These are phyloP conservation scores for Arctostaphylos glauca DNA, from an alignment of 148 eudicot genomes.

Conservation along the genomic window DNA sequence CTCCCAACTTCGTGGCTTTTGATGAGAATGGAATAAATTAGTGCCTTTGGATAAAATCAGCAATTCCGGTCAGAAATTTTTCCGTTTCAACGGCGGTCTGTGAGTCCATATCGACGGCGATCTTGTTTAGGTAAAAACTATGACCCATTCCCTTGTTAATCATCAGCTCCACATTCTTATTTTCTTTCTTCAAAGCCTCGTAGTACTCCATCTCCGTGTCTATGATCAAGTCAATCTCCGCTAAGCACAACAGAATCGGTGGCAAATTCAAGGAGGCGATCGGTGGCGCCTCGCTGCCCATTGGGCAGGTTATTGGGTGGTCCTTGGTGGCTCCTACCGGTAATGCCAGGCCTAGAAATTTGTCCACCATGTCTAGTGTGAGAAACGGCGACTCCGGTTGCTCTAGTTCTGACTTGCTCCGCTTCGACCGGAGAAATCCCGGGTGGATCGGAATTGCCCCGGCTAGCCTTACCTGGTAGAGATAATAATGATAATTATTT, in stretches of 20 bases:
- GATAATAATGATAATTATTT: neutral
- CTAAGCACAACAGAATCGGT: constrained; percentile 58
- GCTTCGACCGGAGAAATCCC: constrained; percentile 48
- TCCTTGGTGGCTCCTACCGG: constrained; percentile 72
- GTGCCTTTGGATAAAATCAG: constrained; percentile 48
- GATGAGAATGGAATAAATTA: no score
- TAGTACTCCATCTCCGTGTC: constrained; percentile 81
- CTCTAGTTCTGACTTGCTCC: constrained; percentile 77
- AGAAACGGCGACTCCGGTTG: constrained; percentile 71
- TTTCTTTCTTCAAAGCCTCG: constrained; percentile 58
- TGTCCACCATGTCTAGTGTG: constrained; percentile 79
- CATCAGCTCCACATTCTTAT: constrained; percentile 56
- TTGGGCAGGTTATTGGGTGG: constrained; percentile 72
- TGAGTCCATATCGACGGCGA: constrained; percentile 63
- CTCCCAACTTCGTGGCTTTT: no score
- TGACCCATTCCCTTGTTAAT: constrained; percentile 57
- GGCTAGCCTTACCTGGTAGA: constrained; percentile 25
- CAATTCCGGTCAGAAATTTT: constrained; percentile 39
- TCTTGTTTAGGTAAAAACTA: constrained; percentile 67
- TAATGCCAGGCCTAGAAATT: constrained; percentile 57
- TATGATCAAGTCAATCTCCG: constrained; percentile 65
- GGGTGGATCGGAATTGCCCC: constrained; percentile 77
- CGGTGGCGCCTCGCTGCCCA: constrained; percentile 62
- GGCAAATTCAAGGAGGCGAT: constrained; percentile 46
- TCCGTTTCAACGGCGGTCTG: constrained; percentile 37